Percentiles rank a stretch among this genome's conserved stretches.
Conservation (phyloP, 2,329 filamentous ascomycete species). For the Penicillium frequentans region DNA sequence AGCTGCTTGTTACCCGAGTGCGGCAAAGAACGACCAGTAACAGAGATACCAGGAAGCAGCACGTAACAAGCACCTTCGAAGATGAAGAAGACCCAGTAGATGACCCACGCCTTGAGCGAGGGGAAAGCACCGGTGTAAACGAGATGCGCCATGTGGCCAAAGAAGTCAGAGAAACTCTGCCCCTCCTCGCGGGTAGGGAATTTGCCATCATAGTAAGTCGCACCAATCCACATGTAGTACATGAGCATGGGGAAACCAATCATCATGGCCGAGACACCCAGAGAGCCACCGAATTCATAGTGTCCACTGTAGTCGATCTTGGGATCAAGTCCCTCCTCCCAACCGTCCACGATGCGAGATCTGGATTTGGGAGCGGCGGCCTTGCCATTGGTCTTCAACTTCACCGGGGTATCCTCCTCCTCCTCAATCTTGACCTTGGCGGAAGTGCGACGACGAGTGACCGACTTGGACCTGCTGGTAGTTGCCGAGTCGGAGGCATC, state of each 20-base stretch:
- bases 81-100: conserved; percentile 93
- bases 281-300: conserved; percentile 82
- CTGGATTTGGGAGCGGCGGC: conserved; percentile 22
- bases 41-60: conserved; percentile 80
- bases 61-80: conserved; percentile 83
- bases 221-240: conserved; percentile 99
- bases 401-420: conserved; percentile 21
- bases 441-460: conserved; percentile 32
- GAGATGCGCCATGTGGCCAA: conserved; percentile 66
- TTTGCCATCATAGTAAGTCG: conserved; percentile 85
- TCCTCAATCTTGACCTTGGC: conserved; percentile 29
- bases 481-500: conserved; percentile 29
- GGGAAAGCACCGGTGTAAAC: conserved; percentile 86
- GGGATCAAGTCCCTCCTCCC: conserved; percentile 43
- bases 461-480: conserved; percentile 24
- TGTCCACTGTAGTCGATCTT: conserved; percentile 52
- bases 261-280: conserved; percentile 84
- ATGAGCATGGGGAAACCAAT: conserved; percentile 88
- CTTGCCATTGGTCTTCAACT: conserved; percentile 25
- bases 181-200: conserved; percentile 67
- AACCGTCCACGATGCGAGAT: conserved; percentile 40
- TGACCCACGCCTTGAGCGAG: conserved; percentile 76
- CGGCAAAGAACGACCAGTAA: conserved; percentile 82
- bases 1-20: conserved; percentile 83
- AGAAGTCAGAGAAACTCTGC: conserved; percentile 71